Evolutionary conservation across 768 basidiomycete genomes (phyloP), one percentile per base, ranked within the genome.

Genomic region (Clitopilus hobsonii): DNA sequence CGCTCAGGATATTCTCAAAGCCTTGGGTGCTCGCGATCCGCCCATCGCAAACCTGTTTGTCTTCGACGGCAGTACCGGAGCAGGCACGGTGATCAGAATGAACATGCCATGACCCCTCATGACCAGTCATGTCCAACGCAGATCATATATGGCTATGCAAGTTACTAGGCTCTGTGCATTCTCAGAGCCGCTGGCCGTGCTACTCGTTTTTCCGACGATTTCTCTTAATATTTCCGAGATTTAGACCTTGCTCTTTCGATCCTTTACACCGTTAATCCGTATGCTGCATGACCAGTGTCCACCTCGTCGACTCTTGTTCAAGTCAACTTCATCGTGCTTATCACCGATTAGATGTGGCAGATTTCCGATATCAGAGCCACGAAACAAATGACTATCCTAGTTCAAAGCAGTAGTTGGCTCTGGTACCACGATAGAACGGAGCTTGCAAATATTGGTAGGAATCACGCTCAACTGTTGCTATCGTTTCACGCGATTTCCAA

Each of bases 1-100:
- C 13, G 95, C 87, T 1, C 97, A 98, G 68, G 97, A 99, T 67
- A 88, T 98, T 51, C 76, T 99, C 36, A 94, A 97, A 67, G 85
- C 92, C 0, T 78, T 98, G 32, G 89, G 88, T 54, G 91, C 88
- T 54, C 87, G 93, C 51, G 97, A 98, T 63, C 84, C 90, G 24
- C 96, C 96, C 3, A 88, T 97, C 59, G 89, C 90, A 51, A 99
- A 99, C 69, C 87, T 97, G 58, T 87, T 95, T 59, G 78, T 84
- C 3, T 94, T 96, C 57, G 92, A 98, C 69, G 92, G 93, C 8
- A 83, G 76, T 60, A 86, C 83, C 1, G 92, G 92, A 24, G 78
- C 81, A 20, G 91, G 85, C 4, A 86, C 86, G 8, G 89, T 91
- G 11, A 83, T 73, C 60, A 72, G 75, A 58, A 69, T 81, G 71